phyloP scores from a whole-genome alignment of 169 alveolate genomes.

The Cryptosporidium sp. region DNA sequence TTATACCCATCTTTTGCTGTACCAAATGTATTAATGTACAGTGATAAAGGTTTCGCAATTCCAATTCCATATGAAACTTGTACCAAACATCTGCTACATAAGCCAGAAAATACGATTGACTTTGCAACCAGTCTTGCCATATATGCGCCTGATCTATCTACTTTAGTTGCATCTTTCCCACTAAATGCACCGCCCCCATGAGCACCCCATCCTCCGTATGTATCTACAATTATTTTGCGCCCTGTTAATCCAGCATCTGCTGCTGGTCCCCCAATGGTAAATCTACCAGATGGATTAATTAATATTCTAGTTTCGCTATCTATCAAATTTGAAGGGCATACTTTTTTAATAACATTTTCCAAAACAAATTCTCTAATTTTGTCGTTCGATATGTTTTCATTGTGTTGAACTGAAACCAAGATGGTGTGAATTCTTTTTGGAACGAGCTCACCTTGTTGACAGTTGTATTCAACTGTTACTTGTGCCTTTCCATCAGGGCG shows the following conservation, averaged over 20 bases:
- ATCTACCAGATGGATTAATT: constrained; percentile 97
- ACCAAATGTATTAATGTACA: constrained; percentile 95
- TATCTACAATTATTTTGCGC: constrained; percentile 98
- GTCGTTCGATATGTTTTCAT: constrained; percentile 83
- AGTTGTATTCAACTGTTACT: constrained; percentile 89
- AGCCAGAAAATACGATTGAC: constrained; percentile 94
- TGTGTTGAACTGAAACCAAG: constrained; percentile 93
- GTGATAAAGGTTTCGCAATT: constrained; percentile 95
- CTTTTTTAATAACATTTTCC: constrained; percentile 93
- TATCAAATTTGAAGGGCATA: constrained; percentile 92
- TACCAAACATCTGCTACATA: constrained; percentile 95
- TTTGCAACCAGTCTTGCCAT: constrained; percentile 98
- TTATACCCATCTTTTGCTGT: constrained; percentile 91
- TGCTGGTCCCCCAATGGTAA: constrained; percentile 99
- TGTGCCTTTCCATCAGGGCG: constrained; percentile 99
- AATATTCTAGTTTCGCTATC: constrained; percentile 94
- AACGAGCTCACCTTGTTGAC: constrained; percentile 85
- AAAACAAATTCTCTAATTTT: constrained; percentile 86
- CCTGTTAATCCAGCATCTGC: constrained; percentile 99
- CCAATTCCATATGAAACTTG: constrained; percentile 99
- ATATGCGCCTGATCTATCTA: constrained; percentile 99
- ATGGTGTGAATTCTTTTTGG: constrained; percentile 95
- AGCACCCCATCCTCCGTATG: constrained; percentile 99
- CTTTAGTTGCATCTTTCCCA: constrained; percentile 99
- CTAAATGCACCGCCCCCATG: constrained; percentile 99